Evolutionary conservation across 768 basidiomycete genomes (phyloP).

Genomic region (Lactifluus subvellereus): DNA sequence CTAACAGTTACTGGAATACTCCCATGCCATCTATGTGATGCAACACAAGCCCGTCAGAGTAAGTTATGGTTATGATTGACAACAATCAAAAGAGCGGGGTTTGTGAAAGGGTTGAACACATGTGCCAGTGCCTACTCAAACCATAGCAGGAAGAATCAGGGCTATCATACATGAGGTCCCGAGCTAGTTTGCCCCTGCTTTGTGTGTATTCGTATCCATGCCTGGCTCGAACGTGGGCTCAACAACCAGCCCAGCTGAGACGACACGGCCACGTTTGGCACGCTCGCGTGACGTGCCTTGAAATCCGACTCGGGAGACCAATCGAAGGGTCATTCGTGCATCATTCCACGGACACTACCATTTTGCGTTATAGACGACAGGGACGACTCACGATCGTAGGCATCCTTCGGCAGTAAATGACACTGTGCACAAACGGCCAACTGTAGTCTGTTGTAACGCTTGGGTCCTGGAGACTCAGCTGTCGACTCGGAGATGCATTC

Average conservation of each 20-base stretch:
- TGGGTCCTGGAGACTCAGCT: neutral
- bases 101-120: neutral
- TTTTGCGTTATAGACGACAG: neutral
- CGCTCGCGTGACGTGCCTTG: neutral
- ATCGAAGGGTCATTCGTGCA: neutral
- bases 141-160: constrained; percentile 1
- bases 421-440: neutral
- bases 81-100: neutral
- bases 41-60: neutral
- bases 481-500: neutral
- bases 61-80: neutral
- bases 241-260: neutral
- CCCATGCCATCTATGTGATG: neutral
- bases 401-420: neutral
- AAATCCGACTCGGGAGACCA: neutral
- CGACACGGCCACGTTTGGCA: neutral
- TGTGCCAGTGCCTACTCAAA: constrained; percentile 9
- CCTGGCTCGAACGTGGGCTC: neutral
- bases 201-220: neutral
- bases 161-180: neutral
- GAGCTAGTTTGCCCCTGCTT: neutral
- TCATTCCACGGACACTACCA: neutral
- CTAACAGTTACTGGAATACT: neutral
- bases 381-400: neutral
- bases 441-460: neutral